These are phyloP conservation scores for Aspergillus sp. DNA, from an alignment of 2,329 filamentous ascomycete genomes.

Conservation along the genomic window DNA sequence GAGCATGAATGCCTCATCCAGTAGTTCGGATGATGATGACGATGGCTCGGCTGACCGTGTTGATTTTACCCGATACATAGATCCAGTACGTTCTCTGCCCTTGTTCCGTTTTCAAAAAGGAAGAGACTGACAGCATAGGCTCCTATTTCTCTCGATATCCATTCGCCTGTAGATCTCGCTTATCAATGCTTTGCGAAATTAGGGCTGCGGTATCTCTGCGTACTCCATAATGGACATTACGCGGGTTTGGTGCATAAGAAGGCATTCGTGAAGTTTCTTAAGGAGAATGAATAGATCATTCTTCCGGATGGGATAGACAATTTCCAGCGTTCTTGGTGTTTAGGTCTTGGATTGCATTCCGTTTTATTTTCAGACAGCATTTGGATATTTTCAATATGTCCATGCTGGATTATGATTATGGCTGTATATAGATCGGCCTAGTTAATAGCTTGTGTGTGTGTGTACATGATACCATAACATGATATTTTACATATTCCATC, in stretches of 20 bases:
- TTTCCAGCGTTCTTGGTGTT: no score
- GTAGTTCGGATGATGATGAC: slow-evolving; percentile 54
- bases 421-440: neutral
- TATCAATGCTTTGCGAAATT: slow-evolving; percentile 96
- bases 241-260: slow-evolving; percentile 96
- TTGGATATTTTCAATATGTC: neutral
- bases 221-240: slow-evolving; percentile 73
- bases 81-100: slow-evolving; percentile 53
- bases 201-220: slow-evolving; percentile 85
- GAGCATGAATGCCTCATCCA: slow-evolving; percentile 51
- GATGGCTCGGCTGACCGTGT: slow-evolving; percentile 54
- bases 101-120: neutral
- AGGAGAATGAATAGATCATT: slow-evolving; percentile 55
- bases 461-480: no score
- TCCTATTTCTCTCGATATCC: slow-evolving; percentile 78
- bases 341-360: neutral
- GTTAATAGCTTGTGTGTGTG: no score
- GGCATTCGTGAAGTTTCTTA: slow-evolving; percentile 88
- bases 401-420: neutral
- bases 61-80: slow-evolving; percentile 86
- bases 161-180: slow-evolving; percentile 85
- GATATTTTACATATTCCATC: slow-evolving; percentile 1
- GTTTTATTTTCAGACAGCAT: neutral
- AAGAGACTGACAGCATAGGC: slow-evolving; percentile 44
- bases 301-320: neutral